Evolutionary conservation across 176 grass and related monocot genomes (phyloP), one percentile per base, ranked within the genome.

Genomic region (Cenchrus americanus): DNA sequence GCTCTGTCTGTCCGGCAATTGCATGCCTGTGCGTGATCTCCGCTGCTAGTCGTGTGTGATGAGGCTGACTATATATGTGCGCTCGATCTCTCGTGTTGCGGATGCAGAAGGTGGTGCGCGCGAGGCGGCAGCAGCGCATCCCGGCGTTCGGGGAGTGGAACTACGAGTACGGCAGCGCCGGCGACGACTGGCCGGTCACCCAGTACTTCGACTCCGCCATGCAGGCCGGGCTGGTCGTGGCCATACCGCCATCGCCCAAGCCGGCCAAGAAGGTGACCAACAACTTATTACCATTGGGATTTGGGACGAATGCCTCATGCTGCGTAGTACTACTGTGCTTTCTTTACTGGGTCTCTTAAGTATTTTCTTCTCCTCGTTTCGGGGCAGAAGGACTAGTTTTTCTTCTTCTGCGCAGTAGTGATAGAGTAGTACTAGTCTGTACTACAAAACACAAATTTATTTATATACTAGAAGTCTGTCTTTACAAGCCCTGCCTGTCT

Each of bases 81-180:
- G 27, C 27, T 30, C 27, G 27, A 30, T 30, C 24, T 32, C 23
- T 53, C 21, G 27, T 5, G 19, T 8, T 48, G 37, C 18, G 5
- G 14, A 37, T 44, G 63, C 68, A 84, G 81, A 84, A 66, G 59
- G 82, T 15, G 46, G 82, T 15, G 46, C 69, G 37, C 10, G 71
- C 72, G 34, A 85, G 83, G 55, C 64, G 47, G 55, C 88, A 79
- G 71, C 88, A 79, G 71, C 88, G 78, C 15, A 41, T 89, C 71
- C 88, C 88, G 34, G 77, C 88, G 34, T 89, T 89, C 40, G 83
- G 88, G 47, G 88, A 89, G 88, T 89, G 88, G 88, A 89, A 89
- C 78, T 77, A 86, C 24, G 64, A 47, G 63, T 63, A 76, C 62
- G 79, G n/a, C 23, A 78, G 85, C 21, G 82, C 30, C 46, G 82